Evolutionary conservation across 768 basidiomycete genomes (phyloP).

Genomic region (Imleria badia): DNA sequence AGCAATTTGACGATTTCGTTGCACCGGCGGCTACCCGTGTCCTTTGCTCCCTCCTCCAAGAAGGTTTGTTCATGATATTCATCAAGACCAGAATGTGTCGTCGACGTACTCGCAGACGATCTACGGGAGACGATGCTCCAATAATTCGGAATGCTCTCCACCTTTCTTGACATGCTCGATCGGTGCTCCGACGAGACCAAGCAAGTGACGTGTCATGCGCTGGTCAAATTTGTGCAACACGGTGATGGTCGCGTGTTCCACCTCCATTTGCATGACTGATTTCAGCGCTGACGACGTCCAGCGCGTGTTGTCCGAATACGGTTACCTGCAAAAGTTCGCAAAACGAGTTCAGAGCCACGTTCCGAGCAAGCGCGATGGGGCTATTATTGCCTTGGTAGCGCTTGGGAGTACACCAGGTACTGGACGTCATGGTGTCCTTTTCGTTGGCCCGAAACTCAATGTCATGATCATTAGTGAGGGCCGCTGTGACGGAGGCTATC

Average conservation of each 20-base stretch:
- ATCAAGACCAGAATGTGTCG: background rate
- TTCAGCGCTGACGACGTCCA: constrained; percentile 11
- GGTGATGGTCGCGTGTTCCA: constrained; percentile 6
- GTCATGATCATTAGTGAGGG: background rate
- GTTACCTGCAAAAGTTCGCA: constrained; percentile 14
- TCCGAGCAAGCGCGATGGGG: constrained; percentile 15
- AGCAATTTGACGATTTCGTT: constrained; percentile 29
- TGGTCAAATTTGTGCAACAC: constrained; percentile 17
- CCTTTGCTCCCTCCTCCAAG: constrained; percentile 22
- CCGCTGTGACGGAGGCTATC: constrained; percentile 15
- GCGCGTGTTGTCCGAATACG: background rate
- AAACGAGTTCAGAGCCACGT: constrained; percentile 8
- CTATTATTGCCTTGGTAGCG: constrained; percentile 16
- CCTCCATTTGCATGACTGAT: background rate
- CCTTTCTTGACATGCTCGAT: constrained; percentile 21
- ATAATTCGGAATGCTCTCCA: constrained; percentile 9
- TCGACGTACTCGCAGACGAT: constrained; percentile 15
- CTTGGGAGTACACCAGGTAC: constrained; percentile 15
- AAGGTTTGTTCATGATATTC: constrained; percentile 12
- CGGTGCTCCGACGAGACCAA: constrained; percentile 22
- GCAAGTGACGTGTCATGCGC: constrained; percentile 7
- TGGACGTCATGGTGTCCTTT: background rate
- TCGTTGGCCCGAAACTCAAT: background rate
- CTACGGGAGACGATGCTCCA: constrained; percentile 19
- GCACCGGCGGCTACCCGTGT: constrained; percentile 27